A percentile compares a stretch with the other conserved stretches of the same genome.
Evolutionary conservation across 805 yeast genomes (phyloP).

Genomic region (Dipodascopsis tothii): DNA sequence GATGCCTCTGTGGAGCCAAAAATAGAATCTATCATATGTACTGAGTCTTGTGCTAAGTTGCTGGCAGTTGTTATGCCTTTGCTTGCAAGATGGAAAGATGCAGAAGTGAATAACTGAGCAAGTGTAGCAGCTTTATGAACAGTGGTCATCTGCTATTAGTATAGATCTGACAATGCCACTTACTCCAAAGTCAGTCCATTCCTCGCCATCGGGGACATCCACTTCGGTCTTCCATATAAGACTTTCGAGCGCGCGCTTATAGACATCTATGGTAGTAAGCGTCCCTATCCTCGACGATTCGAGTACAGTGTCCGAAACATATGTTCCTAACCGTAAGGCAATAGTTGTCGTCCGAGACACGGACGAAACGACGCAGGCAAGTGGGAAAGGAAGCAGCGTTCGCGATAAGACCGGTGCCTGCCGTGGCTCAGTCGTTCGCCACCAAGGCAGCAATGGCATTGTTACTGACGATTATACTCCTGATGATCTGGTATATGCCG

Average conservation of each 20-base stretch:
- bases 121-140: slow-evolving; percentile 24
- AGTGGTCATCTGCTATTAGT: neutral
- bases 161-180: neutral
- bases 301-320: slow-evolving; percentile 26
- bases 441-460: no score
- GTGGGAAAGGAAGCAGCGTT: slow-evolving; percentile 26
- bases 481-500: no score
- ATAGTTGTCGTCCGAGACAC: slow-evolving; percentile 26
- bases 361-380: slow-evolving; percentile 28
- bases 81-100: slow-evolving; percentile 27
- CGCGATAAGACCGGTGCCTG: slow-evolving; percentile 10
- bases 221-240: slow-evolving; percentile 28
- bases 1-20: slow-evolving; percentile 32
- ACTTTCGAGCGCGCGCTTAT: slow-evolving; percentile 27
- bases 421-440: no score
- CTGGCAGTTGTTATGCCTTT: slow-evolving; percentile 24
- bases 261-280: slow-evolving; percentile 27
- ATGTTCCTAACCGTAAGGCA: slow-evolving; percentile 27
- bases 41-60: slow-evolving; percentile 27
- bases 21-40: slow-evolving; percentile 28
- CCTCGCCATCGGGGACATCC: slow-evolving; percentile 27
- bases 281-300: slow-evolving; percentile 26
- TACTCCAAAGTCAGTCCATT: slow-evolving; percentile 25
- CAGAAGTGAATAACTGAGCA: slow-evolving; percentile 28
- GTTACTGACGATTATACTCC: no score